These are phyloP conservation scores for Perkinsus marinus DNA, from an alignment of 169 alveolate genomes.

Conservation along the genomic window DNA sequence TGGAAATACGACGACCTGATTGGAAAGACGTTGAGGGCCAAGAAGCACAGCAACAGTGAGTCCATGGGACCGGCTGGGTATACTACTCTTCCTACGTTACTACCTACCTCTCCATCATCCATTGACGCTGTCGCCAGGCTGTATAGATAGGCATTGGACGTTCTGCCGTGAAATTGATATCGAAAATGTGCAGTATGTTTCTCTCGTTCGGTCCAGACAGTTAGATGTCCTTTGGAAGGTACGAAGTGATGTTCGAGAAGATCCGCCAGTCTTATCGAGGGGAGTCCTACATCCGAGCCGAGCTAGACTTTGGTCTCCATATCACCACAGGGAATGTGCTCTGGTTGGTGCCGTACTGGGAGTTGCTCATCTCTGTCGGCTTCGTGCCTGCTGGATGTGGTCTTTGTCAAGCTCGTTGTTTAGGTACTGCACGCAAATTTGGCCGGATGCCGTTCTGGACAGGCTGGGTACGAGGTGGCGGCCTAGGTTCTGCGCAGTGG, in stretches of 20 bases:
- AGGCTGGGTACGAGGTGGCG: background rate
- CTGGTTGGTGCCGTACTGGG: background rate
- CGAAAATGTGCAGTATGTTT: too few species aligned
- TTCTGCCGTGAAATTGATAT: too few species aligned
- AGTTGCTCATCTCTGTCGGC: too few species aligned
- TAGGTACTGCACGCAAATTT: background rate
- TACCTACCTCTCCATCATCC: too few species aligned
- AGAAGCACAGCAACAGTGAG: background rate
- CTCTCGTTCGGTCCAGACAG: too few species aligned
- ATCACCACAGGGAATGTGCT: background rate
- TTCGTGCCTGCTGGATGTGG: too few species aligned
- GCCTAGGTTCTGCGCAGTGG: background rate
- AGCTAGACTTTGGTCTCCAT: background rate
- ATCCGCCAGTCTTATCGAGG: background rate
- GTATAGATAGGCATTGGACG: too few species aligned
- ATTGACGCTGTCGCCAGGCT: too few species aligned
- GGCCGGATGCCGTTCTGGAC: background rate
- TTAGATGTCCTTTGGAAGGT: background rate
- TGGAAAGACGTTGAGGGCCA: background rate
- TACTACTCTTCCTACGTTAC: too few species aligned
- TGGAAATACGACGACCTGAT: background rate
- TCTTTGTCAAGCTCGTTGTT: background rate
- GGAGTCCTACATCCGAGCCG: background rate
- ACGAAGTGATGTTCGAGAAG: background rate
- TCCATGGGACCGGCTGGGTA: too few species aligned